These are phyloP conservation scores for Alliaria petiolata DNA, from an alignment of 345 rosid genomes.

Conservation along the genomic window DNA sequence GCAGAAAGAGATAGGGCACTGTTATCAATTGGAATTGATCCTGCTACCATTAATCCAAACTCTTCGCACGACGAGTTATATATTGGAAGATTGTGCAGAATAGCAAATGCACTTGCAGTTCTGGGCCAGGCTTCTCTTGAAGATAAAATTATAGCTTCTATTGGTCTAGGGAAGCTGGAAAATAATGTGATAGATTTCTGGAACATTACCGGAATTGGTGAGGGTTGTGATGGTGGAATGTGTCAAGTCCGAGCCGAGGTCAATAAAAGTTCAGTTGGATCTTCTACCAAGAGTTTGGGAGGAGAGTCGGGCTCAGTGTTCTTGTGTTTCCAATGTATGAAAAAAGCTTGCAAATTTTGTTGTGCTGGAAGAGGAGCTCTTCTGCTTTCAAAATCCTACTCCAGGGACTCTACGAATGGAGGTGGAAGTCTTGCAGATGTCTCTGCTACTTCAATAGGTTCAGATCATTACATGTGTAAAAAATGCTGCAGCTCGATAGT, in stretches of 20 bases:
- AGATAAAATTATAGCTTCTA: constrained; percentile 72
- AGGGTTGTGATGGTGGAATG: constrained; percentile 57
- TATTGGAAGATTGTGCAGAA: constrained; percentile 66
- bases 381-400: constrained; percentile 47
- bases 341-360: constrained; percentile 78
- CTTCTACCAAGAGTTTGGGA: constrained; percentile 35
- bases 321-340: constrained; percentile 63
- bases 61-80: constrained; percentile 59
- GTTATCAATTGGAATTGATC: constrained; percentile 84
- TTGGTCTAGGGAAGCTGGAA: constrained; percentile 64
- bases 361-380: constrained; percentile 94
- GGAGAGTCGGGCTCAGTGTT: constrained; percentile 45
- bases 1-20: constrained; percentile 98
- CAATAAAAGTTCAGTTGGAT: constrained; percentile 33
- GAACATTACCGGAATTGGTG: constrained; percentile 63
- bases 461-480: constrained; percentile 67
- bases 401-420: constrained; percentile 60
- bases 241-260: constrained; percentile 74
- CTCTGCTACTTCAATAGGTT: constrained; percentile 44
- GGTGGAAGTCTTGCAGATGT: constrained; percentile 57
- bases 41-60: constrained; percentile 92
- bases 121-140: constrained; percentile 84
- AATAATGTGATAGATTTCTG: constrained; percentile 70
- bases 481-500: constrained; percentile 66
- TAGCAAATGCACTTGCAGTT: constrained; percentile 62